These are phyloP conservation scores for Voacanga thouarsii DNA, from an alignment of 257 asterid species.

Conservation along the genomic window DNA sequence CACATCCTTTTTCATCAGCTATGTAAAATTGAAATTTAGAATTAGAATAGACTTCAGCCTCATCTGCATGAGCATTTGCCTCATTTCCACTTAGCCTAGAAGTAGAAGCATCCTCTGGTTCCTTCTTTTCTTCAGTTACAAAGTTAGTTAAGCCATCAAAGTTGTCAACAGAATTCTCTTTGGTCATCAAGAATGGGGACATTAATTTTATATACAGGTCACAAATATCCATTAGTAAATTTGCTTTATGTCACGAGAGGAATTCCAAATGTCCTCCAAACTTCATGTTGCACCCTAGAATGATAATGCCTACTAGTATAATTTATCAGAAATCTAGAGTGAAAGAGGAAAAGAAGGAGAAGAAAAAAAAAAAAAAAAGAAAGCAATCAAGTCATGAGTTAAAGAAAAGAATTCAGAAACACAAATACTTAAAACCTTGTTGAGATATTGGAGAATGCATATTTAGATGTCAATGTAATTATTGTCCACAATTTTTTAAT, in stretches of 20 bases:
- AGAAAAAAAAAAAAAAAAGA: slow-evolving; percentile 11
- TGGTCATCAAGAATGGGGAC: slow-evolving; percentile 50
- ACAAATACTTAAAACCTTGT: no score
- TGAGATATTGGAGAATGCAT: no score
- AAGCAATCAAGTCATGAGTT: slow-evolving; percentile 1
- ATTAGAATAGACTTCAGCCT: slow-evolving; percentile 34
- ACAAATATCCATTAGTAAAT: slow-evolving; percentile 53
- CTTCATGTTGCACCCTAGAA: slow-evolving; percentile 43
- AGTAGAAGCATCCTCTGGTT: slow-evolving; percentile 31
- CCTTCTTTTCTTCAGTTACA: slow-evolving; percentile 35
- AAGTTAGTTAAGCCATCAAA: slow-evolving; percentile 27
- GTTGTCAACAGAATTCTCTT: slow-evolving; percentile 31
- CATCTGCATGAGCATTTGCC: slow-evolving; percentile 38
- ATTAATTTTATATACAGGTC: slow-evolving; percentile 52
- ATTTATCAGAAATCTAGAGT: slow-evolving; percentile 22
- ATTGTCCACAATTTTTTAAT: no score
- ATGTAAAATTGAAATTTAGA: slow-evolving; percentile 55
- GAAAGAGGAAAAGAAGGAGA: neutral
- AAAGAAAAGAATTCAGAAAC: neutral
- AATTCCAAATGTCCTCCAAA: slow-evolving; percentile 70
- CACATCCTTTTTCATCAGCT: slow-evolving; percentile 61
- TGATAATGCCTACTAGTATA: slow-evolving; percentile 45
- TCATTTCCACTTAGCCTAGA: slow-evolving; percentile 32
- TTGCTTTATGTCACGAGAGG: slow-evolving; percentile 57
- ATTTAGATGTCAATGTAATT: no score